Conservation (phyloP, 2,329 filamentous ascomycete genomes). For the Fusarium mangiferae region DNA sequence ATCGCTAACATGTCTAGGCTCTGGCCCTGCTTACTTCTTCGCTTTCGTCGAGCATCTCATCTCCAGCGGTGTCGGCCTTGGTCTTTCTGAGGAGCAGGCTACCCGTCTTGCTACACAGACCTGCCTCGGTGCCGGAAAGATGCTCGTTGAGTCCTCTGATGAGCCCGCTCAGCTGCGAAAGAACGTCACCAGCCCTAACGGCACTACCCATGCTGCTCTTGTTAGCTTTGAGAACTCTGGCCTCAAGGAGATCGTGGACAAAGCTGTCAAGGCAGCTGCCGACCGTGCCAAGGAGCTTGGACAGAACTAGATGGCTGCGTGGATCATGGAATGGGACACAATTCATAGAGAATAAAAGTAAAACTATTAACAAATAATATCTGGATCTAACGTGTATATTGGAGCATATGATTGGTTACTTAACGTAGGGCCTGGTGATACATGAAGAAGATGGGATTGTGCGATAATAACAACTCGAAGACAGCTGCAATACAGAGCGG, state of each 20-base stretch:
- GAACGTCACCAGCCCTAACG: constrained; percentile 64
- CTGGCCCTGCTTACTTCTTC: constrained; percentile 64
- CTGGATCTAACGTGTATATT: not conserved
- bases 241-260: constrained; percentile 56
- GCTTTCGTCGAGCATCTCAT: constrained; percentile 63
- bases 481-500: not conserved
- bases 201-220: constrained; percentile 61
- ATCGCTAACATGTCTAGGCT: constrained; percentile 49
- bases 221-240: constrained; percentile 59
- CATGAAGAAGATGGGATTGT: not conserved
- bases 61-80: constrained; percentile 55
- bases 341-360: not conserved
- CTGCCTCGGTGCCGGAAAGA: constrained; percentile 61
- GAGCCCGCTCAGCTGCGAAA: constrained; percentile 58
- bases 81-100: constrained; percentile 60
- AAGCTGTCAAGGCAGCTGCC: constrained; percentile 59
- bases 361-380: not conserved
- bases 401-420: fast-evolving
- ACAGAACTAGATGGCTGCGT: constrained; percentile 39
- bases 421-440: fast-evolving
- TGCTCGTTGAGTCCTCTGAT: constrained; percentile 60
- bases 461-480: not conserved
- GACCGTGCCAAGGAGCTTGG: constrained; percentile 57
- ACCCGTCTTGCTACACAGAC: constrained; percentile 61
- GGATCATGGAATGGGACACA: fast-evolving